Percentiles rank a stretch among this genome's conserved stretches.
Conservation (phyloP, 2,329 filamentous ascomycete genomes). For the Monilinia vaccinii-corymbosi region DNA sequence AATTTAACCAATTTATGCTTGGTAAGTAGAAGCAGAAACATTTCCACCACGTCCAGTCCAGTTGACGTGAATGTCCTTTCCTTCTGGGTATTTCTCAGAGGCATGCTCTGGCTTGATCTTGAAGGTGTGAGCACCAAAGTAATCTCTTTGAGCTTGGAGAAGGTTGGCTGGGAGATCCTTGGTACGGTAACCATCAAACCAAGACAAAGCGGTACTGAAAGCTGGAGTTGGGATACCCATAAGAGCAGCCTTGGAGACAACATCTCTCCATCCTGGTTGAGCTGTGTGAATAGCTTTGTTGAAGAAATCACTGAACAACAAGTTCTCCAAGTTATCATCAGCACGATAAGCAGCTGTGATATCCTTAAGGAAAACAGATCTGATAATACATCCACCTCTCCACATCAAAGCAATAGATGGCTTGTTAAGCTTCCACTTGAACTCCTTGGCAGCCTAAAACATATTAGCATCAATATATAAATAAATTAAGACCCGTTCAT, state of each 20-base stretch:
- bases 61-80: slow-evolving; percentile 95
- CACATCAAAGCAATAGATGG: slow-evolving; percentile 99
- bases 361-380: slow-evolving; percentile 99
- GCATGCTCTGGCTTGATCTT: slow-evolving; percentile 73
- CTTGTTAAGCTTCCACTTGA: slow-evolving; percentile 99
- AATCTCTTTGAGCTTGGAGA: slow-evolving; percentile 97
- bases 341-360: slow-evolving; percentile 95
- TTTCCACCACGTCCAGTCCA: slow-evolving; percentile 98
- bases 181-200: slow-evolving; percentile 98
- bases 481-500: slow-evolving; percentile 14
- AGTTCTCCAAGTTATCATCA: slow-evolving; percentile 91
- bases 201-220: slow-evolving; percentile 93
- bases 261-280: slow-evolving; percentile 84
- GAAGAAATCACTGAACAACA: slow-evolving; percentile 99
- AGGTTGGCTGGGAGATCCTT: slow-evolving; percentile 97
- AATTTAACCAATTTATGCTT: slow-evolving; percentile 53
- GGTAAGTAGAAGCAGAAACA: slow-evolving; percentile 94
- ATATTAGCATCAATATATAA: slow-evolving; percentile 21
- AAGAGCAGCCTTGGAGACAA: slow-evolving; percentile 83
- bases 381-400: slow-evolving; percentile 99
- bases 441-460: slow-evolving; percentile 80
- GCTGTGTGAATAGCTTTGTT: slow-evolving; percentile 98
- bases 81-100: slow-evolving; percentile 70
- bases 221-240: slow-evolving; percentile 94
- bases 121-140: slow-evolving; percentile 96